Evolutionary conservation across 2,329 filamentous ascomycete genomes (phyloP), one percentile per base, ranked within the genome.

Genomic region (Colletotrichum phormii): DNA sequence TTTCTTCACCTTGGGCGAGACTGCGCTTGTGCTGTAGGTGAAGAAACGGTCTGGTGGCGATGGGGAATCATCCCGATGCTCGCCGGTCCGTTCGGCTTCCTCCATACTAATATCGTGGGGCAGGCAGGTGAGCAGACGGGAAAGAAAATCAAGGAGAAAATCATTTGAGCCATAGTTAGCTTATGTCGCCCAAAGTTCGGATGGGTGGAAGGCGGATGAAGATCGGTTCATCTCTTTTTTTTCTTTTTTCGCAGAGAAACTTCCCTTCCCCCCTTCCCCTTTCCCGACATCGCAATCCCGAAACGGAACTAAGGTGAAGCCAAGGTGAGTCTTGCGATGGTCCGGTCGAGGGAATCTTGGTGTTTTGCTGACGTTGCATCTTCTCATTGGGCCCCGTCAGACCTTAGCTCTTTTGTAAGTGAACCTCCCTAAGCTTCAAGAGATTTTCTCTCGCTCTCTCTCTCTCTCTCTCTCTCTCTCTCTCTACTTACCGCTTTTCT

Each of bases 351-450:
- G 42, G 18, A 49, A 37, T 11, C 35, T 37, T 6, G n/a, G 18
- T 51, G 26, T 26, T 24, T 37, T 54, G 54, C 18, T 66, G 67
- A 70, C 62, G 67, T 70, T 66, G 62, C 67, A 66, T 5, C 22
- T 15, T 22, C 29, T 33, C 22, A 70, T 70, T 66, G 67, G 62
- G 8, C 26, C 15, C 37, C 35, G 37, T 51, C 8, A 7, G 7
- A 15, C 42, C 37, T 26, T 46, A 54, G 35, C 31, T 24, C 3
- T 60, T n/a, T 0, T 0, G 4, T 8, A n/a, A 29, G 29, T 12
- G 12, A 59, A 12, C 26, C 4, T 1, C n/a, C 15, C 46, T 51
- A 6, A 13, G 13, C 13, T 51, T 13, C 4, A 9, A 11, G 46
- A 51, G 13, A 18, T 51, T n/a, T 31, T 15, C 37, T 18, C 9